A percentile compares a stretch with the other conserved stretches of the same genome.
phyloP scores from a whole-genome alignment of 192 early-diverging fungal species.

The Coemansia sp. region DNA sequence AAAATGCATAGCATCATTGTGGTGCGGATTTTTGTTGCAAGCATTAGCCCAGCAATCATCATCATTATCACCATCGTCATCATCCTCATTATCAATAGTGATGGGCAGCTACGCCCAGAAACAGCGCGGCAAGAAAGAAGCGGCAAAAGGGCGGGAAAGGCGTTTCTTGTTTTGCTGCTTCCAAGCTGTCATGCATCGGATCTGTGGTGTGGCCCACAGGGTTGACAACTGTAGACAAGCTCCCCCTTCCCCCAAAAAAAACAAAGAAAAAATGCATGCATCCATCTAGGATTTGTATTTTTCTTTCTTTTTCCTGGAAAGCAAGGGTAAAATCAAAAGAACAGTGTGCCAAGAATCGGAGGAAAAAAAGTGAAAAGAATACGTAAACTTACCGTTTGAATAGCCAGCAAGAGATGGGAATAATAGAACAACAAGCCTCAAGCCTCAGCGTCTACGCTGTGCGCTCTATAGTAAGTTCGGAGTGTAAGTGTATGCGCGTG shows the following conservation, averaged over 20 bases:
- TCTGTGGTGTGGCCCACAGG: no score
- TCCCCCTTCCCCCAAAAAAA: not conserved
- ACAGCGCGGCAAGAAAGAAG: no score
- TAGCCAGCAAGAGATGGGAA: not conserved
- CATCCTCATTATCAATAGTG: no score
- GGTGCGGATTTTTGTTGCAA: no score
- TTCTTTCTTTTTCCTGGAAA: not conserved
- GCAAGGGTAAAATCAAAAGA: not conserved
- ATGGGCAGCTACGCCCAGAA: no score
- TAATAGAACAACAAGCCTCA: not conserved
- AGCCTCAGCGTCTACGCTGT: not conserved
- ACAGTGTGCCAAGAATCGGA: not conserved
- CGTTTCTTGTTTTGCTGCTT: no score
- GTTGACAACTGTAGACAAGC: not conserved
- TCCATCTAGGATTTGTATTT: not conserved
- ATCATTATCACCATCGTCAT: no score
- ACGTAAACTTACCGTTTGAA: constrained; percentile 1
- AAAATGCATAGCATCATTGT: not conserved
- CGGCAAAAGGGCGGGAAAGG: no score
- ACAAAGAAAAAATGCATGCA: not conserved
- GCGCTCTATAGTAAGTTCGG: no score
- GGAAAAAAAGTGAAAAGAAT: not conserved
- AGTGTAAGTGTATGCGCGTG: not conserved
- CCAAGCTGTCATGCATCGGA: no score
- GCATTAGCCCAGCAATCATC: no score